A percentile compares a stretch with the other conserved stretches of the same genome.
Conservation (phyloP, 2,329 filamentous ascomycete genomes). For the Drechslera avenae region DNA sequence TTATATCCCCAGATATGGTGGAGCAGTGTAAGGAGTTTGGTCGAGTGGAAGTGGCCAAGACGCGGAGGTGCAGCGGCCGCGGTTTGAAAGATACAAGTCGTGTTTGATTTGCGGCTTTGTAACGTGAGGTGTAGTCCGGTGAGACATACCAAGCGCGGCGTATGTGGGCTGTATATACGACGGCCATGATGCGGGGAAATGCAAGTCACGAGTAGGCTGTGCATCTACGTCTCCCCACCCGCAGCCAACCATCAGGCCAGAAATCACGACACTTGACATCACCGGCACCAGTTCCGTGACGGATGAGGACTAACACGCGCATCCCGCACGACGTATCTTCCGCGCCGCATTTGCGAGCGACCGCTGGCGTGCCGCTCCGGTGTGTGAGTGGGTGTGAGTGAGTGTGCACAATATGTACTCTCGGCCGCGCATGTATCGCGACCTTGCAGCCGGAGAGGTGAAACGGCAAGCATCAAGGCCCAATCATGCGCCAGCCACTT, state of each 20-base stretch:
- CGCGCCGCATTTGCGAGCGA: conserved; percentile 27
- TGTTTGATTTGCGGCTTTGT: conserved; percentile 18
- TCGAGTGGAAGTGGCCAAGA: conserved; percentile 16
- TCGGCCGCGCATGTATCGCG: conserved; percentile 42
- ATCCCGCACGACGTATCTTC: conserved; percentile 34
- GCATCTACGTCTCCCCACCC: conserved; percentile 34
- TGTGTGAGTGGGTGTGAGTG: too few species aligned
- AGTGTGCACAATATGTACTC: conserved; percentile 24
- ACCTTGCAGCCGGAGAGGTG: conserved; percentile 11
- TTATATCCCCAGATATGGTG: conserved; percentile 11
- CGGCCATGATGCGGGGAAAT: conserved; percentile 29
- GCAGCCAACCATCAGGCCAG: conserved; percentile 36
- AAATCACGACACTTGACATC: conserved; percentile 38
- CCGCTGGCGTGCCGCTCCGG: conserved; percentile 28
- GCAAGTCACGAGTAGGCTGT: conserved; percentile 36
- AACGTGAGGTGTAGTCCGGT: conserved; percentile 21
- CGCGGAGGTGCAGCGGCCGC: conserved; percentile 24
- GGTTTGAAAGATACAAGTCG: conserved; percentile 15
- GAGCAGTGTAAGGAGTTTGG: conserved; percentile 1
- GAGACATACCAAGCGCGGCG: conserved; percentile 20
- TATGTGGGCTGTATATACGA: conserved; percentile 31
- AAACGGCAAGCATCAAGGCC: conserved; percentile 25
- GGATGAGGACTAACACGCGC: conserved; percentile 14
- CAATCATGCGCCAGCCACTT: conserved; percentile 10
- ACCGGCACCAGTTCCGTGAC: conserved; percentile 3